These are phyloP conservation scores for Podospora appendiculata DNA, from an alignment of 495 filamentous ascomycete species.

Conservation along the genomic window DNA sequence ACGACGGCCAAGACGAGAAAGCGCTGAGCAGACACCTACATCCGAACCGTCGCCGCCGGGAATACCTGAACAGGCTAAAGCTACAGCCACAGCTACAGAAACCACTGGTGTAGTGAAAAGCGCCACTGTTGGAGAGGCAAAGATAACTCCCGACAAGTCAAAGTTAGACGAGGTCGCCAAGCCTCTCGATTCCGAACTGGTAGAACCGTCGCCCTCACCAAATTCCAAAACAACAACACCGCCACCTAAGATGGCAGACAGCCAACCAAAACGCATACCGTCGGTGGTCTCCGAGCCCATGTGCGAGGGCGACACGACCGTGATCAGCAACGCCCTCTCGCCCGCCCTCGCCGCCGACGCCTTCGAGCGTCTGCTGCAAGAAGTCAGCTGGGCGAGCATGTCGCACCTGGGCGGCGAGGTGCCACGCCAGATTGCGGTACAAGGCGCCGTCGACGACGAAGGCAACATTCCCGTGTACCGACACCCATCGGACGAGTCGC, in stretches of 20 bases:
- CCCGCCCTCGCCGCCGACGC: conserved; percentile 41
- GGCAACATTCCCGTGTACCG: conserved; percentile 86
- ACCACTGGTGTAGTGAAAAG: too few relatives aligned
- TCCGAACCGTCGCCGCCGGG: too few relatives aligned
- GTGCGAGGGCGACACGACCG: conserved; percentile 72
- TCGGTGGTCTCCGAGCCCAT: conserved; percentile 21
- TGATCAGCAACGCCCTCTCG: conserved; percentile 62
- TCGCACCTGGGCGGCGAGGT: conserved; percentile 86
- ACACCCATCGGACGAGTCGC: conserved; percentile 86
- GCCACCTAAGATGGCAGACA: background rate
- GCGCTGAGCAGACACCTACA: too few relatives aligned
- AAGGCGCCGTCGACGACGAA: conserved; percentile 63
- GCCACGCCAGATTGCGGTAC: conserved; percentile 86
- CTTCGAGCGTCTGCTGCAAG: conserved; percentile 63
- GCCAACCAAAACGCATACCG: background rate
- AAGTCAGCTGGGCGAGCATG: conserved; percentile 90
- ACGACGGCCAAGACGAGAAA: too few relatives aligned
- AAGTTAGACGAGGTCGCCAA: too few relatives aligned
- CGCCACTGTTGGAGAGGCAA: too few relatives aligned
- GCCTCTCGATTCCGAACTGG: too few relatives aligned
- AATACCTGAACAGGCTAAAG: too few relatives aligned
- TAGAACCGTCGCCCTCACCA: background rate
- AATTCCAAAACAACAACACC: background rate
- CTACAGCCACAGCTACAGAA: too few relatives aligned
- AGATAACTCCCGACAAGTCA: too few relatives aligned